A percentile compares a stretch with the other conserved stretches of the same genome.
phyloP scores from a whole-genome alignment of 208 protist genomes.

The Trypanosoma lewisi region DNA sequence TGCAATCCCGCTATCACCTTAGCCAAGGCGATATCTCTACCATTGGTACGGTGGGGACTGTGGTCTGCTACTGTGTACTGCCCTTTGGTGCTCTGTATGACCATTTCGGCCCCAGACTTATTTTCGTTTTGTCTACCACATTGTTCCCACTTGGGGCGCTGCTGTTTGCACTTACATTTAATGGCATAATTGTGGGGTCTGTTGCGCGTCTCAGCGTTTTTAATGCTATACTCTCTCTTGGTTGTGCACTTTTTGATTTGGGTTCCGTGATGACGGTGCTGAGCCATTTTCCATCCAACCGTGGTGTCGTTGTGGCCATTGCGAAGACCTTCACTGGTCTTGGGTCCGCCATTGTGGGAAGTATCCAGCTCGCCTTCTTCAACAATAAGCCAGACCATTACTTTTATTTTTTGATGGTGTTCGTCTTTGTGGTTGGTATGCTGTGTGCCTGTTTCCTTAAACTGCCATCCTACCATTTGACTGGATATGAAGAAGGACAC shows the following conservation, averaged over 20 bases:
- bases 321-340: constrained; percentile 88
- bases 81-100: constrained; percentile 71
- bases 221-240: constrained; percentile 49
- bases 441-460: constrained; percentile 40
- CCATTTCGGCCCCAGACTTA: constrained; percentile 59
- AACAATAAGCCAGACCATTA: constrained; percentile 44
- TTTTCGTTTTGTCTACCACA: constrained; percentile 51
- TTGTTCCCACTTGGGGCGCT: constrained; percentile 51
- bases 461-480: constrained; percentile 55
- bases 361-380: constrained; percentile 72
- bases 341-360: constrained; percentile 70
- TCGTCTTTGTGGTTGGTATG: constrained; percentile 39
- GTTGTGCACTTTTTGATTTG: constrained; percentile 68
- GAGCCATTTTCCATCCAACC: constrained; percentile 67
- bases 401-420: constrained; percentile 56
- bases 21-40: constrained; percentile 71
- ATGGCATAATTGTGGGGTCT: constrained; percentile 40
- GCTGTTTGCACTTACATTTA: constrained; percentile 62
- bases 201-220: constrained; percentile 61
- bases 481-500: constrained; percentile 34
- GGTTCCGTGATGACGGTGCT: constrained; percentile 70
- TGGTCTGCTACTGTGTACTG: constrained; percentile 57
- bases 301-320: constrained; percentile 72
- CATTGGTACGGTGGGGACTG: constrained; percentile 68
- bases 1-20: constrained; percentile 63